Evolutionary conservation across 2,329 filamentous ascomycete genomes (phyloP).

Genomic region (Neobulgaria alba): DNA sequence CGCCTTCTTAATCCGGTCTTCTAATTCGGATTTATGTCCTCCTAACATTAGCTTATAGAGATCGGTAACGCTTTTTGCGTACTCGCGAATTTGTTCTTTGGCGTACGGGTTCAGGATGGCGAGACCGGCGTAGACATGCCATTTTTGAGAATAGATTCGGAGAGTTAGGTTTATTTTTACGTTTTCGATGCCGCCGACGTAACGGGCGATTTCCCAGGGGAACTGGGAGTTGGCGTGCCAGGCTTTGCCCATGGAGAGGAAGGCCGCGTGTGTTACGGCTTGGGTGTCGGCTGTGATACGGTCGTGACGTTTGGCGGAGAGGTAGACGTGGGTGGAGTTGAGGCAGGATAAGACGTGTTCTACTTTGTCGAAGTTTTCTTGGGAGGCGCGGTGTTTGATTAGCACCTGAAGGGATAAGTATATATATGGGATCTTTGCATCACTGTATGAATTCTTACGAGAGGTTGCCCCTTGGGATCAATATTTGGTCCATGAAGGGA

Average conservation of each 20-base stretch:
- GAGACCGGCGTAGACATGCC: slow-evolving; percentile 97
- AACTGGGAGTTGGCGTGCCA: slow-evolving; percentile 96
- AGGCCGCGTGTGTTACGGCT: slow-evolving; percentile 94
- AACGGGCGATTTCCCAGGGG: slow-evolving; percentile 93
- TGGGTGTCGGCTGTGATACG: slow-evolving; percentile 97
- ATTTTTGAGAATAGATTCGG: slow-evolving; percentile 96
- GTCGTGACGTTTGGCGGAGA: slow-evolving; percentile 83
- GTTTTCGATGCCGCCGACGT: slow-evolving; percentile 95
- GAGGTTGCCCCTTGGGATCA: slow-evolving; percentile 78
- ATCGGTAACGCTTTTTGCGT: slow-evolving; percentile 84
- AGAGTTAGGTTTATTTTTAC: slow-evolving; percentile 98
- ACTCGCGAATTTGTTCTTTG: slow-evolving; percentile 86
- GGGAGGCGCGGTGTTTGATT: slow-evolving; percentile 83
- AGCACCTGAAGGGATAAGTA: slow-evolving; percentile 44
- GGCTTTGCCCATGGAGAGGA: slow-evolving; percentile 93
- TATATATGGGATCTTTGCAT: background rate
- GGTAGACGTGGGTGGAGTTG: slow-evolving; percentile 75
- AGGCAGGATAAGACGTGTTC: slow-evolving; percentile 76
- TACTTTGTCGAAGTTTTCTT: slow-evolving; percentile 68
- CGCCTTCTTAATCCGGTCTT: slow-evolving; percentile 67
- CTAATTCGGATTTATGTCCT: slow-evolving; percentile 68
- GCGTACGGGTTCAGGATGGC: slow-evolving; percentile 95
- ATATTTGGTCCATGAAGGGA: slow-evolving; percentile 91
- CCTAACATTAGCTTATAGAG: slow-evolving; percentile 96
- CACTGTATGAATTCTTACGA: slow-evolving; percentile 46